Base-by-base conservation (phyloP, 345 rosid genomes). In the Rhodamnia argentea region DNA sequence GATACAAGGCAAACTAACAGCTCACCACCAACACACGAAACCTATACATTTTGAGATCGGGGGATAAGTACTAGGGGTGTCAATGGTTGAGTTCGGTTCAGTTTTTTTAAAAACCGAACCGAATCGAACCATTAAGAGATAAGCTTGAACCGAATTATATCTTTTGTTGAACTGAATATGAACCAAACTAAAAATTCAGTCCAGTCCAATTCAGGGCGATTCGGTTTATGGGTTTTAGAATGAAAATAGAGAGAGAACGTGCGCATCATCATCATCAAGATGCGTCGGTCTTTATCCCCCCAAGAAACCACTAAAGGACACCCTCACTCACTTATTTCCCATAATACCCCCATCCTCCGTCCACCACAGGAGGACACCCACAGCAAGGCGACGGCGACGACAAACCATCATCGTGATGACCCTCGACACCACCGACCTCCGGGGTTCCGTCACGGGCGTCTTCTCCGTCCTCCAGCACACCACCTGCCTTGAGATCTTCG, bases 381-480 rank as follows among this genome's bases (percentile, higher is more conserved):
- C 90, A 4, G 23, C 12, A 15, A 14, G 13, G 11, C 85, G 70
- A 52, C 70, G 26, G 6, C 23, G 6, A 12, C 14, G 15, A 14
- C 8, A n/a, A 92, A 54, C 89, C 44, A 94, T 95, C 90, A 90
- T 96, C 82, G 92, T 92, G 3, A 95, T 96, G 99, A 96, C 98
- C 47, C 94, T 96, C 87, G 99, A 96, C 92, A 85, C 92, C 15
- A 92, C 90, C 75, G 95, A 95, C 91, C 96, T 96, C 92, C 98
- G 98, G n/a, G 98, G 99, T 86, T 95, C 99, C 32, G 86, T 95
- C 76, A 97, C 98, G 74, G 98, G 94, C 5, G 95, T 96, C 40
- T 89, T 96, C 86, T 96, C 99, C 85, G 93, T 95, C 60, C 95
- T 96, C 74, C 95, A 93, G 50, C 98, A 95, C 92, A 94, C 99